A percentile compares a stretch with the other conserved stretches of the same genome.
phyloP scores from a whole-genome alignment of 2,329 filamentous ascomycete species.

The Zasmidium citrigriseum region DNA sequence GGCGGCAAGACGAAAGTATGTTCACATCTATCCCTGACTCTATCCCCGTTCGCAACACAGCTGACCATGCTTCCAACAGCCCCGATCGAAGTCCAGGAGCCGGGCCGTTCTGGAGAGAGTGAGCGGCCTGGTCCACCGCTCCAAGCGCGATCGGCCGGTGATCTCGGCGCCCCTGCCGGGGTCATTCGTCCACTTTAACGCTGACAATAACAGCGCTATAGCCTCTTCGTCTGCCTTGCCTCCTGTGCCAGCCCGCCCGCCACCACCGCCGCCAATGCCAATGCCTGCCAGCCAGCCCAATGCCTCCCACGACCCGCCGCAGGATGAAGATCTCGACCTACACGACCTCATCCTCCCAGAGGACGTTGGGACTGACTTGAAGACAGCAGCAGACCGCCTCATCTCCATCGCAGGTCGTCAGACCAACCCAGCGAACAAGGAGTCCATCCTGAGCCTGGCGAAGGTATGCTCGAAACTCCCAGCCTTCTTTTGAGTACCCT shows the following conservation, averaged over 20 bases:
- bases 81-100: constrained; percentile 7
- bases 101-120: constrained; percentile 30
- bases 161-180: too few relatives aligned
- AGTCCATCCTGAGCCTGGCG: constrained; percentile 26
- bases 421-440: constrained; percentile 19
- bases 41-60: neutral
- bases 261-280: neutral
- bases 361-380: neutral
- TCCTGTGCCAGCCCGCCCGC: neutral
- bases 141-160: neutral
- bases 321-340: too few relatives aligned
- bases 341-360: neutral
- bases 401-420: constrained; percentile 5
- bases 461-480: constrained; percentile 17
- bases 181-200: too few relatives aligned
- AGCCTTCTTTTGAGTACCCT: neutral
- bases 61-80: neutral
- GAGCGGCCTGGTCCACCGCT: neutral
- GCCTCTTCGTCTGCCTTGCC: neutral
- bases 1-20: neutral
- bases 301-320: neutral
- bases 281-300: neutral
- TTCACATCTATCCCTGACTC: neutral
- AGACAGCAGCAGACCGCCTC: neutral
- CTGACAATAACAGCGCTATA: too few relatives aligned